Evolutionary conservation across 1,139 yeast genomes (phyloP), one percentile per base, ranked within the genome.

Genomic region (Zygosaccharomyces sapae): DNA sequence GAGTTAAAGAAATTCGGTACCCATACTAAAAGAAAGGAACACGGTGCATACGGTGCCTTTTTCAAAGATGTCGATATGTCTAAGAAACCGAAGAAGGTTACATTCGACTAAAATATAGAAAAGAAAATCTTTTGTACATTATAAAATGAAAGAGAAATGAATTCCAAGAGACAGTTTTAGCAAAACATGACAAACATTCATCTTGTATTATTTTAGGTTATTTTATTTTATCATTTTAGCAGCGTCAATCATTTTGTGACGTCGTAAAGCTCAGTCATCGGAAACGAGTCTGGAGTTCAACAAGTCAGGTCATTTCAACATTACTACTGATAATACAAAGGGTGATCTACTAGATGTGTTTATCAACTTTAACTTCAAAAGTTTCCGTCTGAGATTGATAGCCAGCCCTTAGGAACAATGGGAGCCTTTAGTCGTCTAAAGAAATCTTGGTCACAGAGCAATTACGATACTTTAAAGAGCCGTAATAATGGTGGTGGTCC

Each of bases 11-110:
- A 90, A 68, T 92, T 90, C 61, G 99, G 99, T 41, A 89, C 96
- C 13, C 97, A 92, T 70, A 92, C 97, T 25, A 92, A 92, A 74
- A 90, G 88, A 83, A 92, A 92, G 75, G 89, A 89, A 58, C 98
- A 92, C 64, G 80, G 92, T 55, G 96, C 90, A 7, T 92, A 92
- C 61, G 98, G 98, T 57, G 97, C 97, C 0, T 92, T 92, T 73
- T 92, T 74, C 74, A 92, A 90, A 68, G 89, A 90, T 63, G 92
- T 90, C 47, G 97, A 88, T 63, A 76, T 86, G 76, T 73, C 79
- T 54, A 83, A 85, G 67, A 86, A 89, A 65, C 95, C 97, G 42
- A 90, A 87, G 71, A 90, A 90, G 76, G 87, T 89, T 62, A 88
- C 88, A 57, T 90, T 90, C 49, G 71, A 68, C 56, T 66, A 54